phyloP scores from a whole-genome alignment of 768 basidiomycete genomes.

The Rhizopogon roseolus region DNA sequence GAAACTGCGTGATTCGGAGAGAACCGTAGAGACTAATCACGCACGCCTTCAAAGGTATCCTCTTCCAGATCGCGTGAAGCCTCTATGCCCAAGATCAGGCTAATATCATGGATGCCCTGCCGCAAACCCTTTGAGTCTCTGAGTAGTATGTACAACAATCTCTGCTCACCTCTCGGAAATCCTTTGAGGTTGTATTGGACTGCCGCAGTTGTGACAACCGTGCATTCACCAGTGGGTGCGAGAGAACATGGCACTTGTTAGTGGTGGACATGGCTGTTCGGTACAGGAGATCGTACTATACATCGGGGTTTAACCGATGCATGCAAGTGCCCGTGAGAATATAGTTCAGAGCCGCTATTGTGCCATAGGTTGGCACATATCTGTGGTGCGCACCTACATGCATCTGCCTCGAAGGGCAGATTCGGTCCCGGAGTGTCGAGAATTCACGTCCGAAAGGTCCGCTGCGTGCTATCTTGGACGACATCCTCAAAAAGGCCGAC shows the following conservation, averaged over 20 bases:
- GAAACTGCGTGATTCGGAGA: constrained; percentile 1
- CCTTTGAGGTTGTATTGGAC: constrained; percentile 56
- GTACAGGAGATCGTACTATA: not conserved
- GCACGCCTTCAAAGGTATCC: constrained; percentile 58
- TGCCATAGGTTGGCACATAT: no score
- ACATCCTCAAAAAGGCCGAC: no score
- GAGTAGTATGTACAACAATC: not conserved
- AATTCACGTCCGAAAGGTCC: no score
- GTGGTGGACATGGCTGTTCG: constrained; percentile 19
- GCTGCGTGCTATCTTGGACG: no score
- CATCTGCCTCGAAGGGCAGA: no score
- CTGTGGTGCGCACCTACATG: no score
- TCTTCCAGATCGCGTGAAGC: constrained; percentile 68
- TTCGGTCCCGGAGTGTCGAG: no score
- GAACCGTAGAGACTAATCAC: constrained; percentile 14
- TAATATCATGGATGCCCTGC: constrained; percentile 72
- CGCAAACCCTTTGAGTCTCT: not conserved
- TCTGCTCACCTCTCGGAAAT: constrained; percentile 67
- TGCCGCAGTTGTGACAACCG: constrained; percentile 69
- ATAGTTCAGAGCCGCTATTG: no score
- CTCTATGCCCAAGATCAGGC: constrained; percentile 78
- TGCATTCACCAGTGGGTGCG: constrained; percentile 71
- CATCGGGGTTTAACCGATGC: not conserved
- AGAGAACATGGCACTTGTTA: constrained; percentile 44
- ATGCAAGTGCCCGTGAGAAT: no score